phyloP scores from a whole-genome alignment of 1,284 basidiomycete species.

The Sporisorium scitamineum region DNA sequence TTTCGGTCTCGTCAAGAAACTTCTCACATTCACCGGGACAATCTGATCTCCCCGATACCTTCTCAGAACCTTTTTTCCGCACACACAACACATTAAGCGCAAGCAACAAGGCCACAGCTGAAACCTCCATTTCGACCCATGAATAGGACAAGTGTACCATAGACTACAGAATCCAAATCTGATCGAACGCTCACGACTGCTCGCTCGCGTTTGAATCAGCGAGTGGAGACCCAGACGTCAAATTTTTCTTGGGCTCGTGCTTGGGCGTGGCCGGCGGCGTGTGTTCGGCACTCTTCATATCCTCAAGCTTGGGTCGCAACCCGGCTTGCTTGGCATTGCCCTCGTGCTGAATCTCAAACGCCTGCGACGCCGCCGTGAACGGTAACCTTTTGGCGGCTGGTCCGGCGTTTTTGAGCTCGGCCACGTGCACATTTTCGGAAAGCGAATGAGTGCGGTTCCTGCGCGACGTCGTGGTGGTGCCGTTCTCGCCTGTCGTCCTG shows the following conservation, averaged over 20 bases:
- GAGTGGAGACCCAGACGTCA: slow-evolving; percentile 2
- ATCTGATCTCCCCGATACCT: not conserved
- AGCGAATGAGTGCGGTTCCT: slow-evolving; percentile 52
- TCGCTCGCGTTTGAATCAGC: not conserved
- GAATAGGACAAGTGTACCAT: not conserved
- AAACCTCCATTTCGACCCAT: slow-evolving; percentile 5
- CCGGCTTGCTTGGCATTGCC: slow-evolving; percentile 33
- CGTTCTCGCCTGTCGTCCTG: not conserved
- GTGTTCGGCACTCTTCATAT: slow-evolving; percentile 56
- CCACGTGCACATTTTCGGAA: slow-evolving; percentile 49
- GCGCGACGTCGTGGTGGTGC: slow-evolving; percentile 21
- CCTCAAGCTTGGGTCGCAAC: slow-evolving; percentile 32
- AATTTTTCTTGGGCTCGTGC: slow-evolving; percentile 21
- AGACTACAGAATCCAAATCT: not conserved
- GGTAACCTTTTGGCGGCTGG: slow-evolving; percentile 46
- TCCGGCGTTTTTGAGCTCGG: slow-evolving; percentile 46
- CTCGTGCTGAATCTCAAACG: slow-evolving; percentile 49
- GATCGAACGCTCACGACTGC: not conserved
- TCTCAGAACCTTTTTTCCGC: not conserved
- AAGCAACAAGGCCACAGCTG: not conserved
- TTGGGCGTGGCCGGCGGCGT: slow-evolving; percentile 48
- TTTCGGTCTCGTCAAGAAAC: not conserved
- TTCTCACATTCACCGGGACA: not conserved
- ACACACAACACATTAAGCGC: not conserved
- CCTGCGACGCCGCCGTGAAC: slow-evolving; percentile 47